Evolutionary conservation across 2,329 filamentous ascomycete species (phyloP).

Genomic region (Venturia effusa): DNA sequence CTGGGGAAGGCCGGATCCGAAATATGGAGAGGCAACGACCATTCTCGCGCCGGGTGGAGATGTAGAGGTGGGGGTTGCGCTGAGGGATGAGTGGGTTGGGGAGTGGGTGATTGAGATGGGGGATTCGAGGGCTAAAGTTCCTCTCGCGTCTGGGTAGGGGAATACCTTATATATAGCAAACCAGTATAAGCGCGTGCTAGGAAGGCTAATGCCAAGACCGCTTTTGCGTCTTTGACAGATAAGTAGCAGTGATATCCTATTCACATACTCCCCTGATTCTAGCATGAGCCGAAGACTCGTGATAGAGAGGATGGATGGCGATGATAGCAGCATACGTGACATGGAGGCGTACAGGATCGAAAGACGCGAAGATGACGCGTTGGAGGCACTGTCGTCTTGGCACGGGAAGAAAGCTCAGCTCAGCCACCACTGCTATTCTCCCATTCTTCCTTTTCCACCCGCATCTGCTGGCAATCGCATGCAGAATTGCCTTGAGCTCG

Average conservation of each 20-base stretch:
- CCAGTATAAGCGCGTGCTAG: too few relatives aligned
- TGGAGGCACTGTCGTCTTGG: not conserved
- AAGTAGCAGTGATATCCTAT: too few relatives aligned
- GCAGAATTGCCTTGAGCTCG: not conserved
- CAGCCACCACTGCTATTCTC: not conserved
- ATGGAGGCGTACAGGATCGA: too few relatives aligned
- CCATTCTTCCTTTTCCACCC: not conserved
- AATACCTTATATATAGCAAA: too few relatives aligned
- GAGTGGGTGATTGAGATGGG: slow-evolving; percentile 4
- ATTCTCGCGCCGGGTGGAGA: not conserved
- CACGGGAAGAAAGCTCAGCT: not conserved
- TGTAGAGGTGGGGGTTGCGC: not conserved
- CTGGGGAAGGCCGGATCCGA: not conserved
- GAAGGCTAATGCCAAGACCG: too few relatives aligned
- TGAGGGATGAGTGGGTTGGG: not conserved
- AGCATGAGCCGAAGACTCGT: too few relatives aligned
- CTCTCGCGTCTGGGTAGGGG: slow-evolving; percentile 1
- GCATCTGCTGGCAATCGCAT: not conserved
- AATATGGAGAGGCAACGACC: not conserved
- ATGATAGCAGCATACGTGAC: too few relatives aligned
- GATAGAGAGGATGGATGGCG: too few relatives aligned
- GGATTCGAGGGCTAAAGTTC: not conserved
- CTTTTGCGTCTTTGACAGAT: too few relatives aligned
- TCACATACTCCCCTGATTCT: too few relatives aligned
- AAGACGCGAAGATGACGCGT: too few relatives aligned